These are phyloP conservation scores for Alternaria burnsii DNA, from an alignment of 2,329 filamentous ascomycete species.

Conservation along the genomic window DNA sequence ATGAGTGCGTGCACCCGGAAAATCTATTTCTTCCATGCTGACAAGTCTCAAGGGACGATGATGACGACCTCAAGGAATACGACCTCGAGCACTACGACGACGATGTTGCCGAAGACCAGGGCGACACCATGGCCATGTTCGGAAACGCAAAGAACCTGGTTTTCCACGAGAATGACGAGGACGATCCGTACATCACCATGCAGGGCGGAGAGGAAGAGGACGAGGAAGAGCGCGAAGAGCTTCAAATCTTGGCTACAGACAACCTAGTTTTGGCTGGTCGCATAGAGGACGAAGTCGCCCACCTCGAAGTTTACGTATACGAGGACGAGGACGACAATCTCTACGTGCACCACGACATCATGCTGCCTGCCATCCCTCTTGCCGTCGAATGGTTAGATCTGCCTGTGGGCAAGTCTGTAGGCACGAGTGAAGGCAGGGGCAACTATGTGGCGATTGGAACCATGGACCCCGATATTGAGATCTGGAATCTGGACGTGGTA, in stretches of 20 bases:
- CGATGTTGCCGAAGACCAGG: conserved; percentile 74
- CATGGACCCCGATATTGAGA: conserved; percentile 97
- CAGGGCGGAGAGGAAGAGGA: conserved; percentile 73
- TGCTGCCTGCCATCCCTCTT: conserved; percentile 95
- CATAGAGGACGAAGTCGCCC: conserved; percentile 95
- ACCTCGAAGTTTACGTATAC: conserved; percentile 97
- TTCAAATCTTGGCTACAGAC: conserved; percentile 91
- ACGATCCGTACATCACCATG: conserved; percentile 96
- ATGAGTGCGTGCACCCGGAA: conserved; percentile 24
- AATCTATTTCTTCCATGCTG: conserved; percentile 11
- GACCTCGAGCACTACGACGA: conserved; percentile 96
- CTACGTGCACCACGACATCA: conserved; percentile 99
- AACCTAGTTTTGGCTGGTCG: conserved; percentile 92
- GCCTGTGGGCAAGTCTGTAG: conserved; percentile 73
- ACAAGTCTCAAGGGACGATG: conserved; percentile 53
- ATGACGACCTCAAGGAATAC: conserved; percentile 95
- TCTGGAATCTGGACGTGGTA: conserved; percentile 95
- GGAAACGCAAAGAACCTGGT: conserved; percentile 92
- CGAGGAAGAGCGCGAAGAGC: conserved; percentile 89
- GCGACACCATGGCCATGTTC: conserved; percentile 87
- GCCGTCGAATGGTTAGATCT: conserved; percentile 96
- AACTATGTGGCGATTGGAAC: conserved; percentile 97
- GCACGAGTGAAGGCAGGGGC: conserved; percentile 68
- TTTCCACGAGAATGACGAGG: conserved; percentile 92
- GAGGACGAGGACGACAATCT: conserved; percentile 95